phyloP scores from a whole-genome alignment of 305 asterid genomes.

The Vinca major region DNA sequence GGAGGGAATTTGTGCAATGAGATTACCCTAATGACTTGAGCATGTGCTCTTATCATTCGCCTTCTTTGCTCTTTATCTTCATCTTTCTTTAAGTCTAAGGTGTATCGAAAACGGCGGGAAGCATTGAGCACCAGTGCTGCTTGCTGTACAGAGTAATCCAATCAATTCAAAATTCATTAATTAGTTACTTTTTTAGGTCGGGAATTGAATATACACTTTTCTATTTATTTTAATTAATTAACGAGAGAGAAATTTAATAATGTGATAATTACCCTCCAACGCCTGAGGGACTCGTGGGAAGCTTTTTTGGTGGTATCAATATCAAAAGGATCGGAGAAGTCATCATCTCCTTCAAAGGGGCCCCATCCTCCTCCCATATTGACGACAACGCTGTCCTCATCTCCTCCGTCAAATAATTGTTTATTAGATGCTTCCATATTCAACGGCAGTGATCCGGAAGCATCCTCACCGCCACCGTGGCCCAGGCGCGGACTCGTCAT shows the following conservation, averaged over 20 bases:
- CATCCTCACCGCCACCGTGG: background rate
- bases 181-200: too few relatives aligned
- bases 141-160: constrained; percentile 35
- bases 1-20: too few relatives aligned
- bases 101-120: constrained; percentile 86
- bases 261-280: constrained; percentile 66
- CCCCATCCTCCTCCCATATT: constrained; percentile 6
- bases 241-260: too few relatives aligned
- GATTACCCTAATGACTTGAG: constrained; percentile 50
- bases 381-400: constrained; percentile 29
- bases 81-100: constrained; percentile 70
- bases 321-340: constrained; percentile 69
- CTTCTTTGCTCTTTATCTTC: constrained; percentile 62
- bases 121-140: constrained; percentile 94
- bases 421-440: constrained; percentile 1
- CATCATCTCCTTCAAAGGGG: constrained; percentile 10
- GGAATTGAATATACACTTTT: too few relatives aligned
- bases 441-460: background rate
- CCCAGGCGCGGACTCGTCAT: background rate
- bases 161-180: too few relatives aligned
- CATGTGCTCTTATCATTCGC: constrained; percentile 85
- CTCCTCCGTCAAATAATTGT: constrained; percentile 18
- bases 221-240: too few relatives aligned
- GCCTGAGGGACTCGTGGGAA: constrained; percentile 55
- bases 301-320: constrained; percentile 67